Evolutionary conservation across 768 basidiomycete species (phyloP), one percentile per base, ranked within the genome.

Genomic region (Chiua virens): DNA sequence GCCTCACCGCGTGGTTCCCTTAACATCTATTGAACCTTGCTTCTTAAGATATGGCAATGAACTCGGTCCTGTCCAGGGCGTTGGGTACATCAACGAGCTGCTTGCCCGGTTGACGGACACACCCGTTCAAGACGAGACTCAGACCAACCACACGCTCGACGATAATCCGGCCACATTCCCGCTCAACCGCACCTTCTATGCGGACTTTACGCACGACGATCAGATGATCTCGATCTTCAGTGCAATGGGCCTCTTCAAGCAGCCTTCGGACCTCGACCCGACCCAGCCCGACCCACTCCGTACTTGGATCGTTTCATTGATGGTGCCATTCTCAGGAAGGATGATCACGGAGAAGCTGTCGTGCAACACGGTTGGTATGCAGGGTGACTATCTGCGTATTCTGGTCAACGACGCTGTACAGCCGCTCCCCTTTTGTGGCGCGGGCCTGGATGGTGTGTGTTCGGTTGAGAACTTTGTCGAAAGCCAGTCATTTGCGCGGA

Each of bases 151-250:
- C 10, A 92, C 90, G 1, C 76, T 94, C 25, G 83, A 87, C 62
- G 59, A 72, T 0, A 75, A 78, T 5, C 80, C 82, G 0, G 58
- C 58, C 13, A 90, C 87, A 0, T 94, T 94, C 72, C 90, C 91
- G 0, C 75, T 89, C 13, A 60, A 82, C 52, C 79, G 80, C 52
- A 72, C 73, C 6, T 61, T 90, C 40, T 90, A 88, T 59, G 83
- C 79, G 20, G 91, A 94, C 69, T 92, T 94, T 66, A 82, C 87
- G 8, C 91, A 94, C 64, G 91, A 93, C 63, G 87, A 91, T 66
- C 71, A 85, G 61, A 87, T 94, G 81, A 74, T 87, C 42, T 82
- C 89, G 21, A 84, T 92, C 48, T 86, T 82, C 53, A 58, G 75
- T 63, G 67, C 88, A 61, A 45, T 81, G 74, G 68, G 89, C 73